Percentiles rank a stretch among this genome's conserved stretches.
Evolutionary conservation across 345 rosid species (phyloP).

Genomic region (Gossypium arboreum): DNA sequence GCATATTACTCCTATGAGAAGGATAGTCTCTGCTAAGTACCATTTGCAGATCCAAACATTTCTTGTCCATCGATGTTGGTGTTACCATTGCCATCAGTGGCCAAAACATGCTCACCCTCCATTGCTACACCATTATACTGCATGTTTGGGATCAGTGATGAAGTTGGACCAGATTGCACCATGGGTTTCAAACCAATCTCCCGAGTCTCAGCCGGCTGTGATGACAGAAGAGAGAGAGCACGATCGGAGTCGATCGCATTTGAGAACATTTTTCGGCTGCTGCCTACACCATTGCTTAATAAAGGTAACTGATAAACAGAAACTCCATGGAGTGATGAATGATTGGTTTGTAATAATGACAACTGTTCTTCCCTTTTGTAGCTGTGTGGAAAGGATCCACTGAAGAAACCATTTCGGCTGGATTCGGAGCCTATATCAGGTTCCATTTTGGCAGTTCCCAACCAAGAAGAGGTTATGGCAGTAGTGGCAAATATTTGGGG

Average conservation of each 20-base stretch:
- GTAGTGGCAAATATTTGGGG: constrained; percentile 36
- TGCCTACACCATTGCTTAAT: neutral
- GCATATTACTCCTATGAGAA: constrained; percentile 56
- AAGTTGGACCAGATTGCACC: constrained; percentile 38
- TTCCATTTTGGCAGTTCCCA: constrained; percentile 35
- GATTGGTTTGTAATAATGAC: constrained; percentile 37
- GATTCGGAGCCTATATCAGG: constrained; percentile 25
- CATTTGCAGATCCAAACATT: constrained; percentile 37
- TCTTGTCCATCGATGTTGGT: constrained; percentile 29
- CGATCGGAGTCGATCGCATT: constrained; percentile 30
- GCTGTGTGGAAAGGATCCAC: constrained; percentile 30
- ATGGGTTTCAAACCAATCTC: constrained; percentile 38
- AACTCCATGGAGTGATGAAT: constrained; percentile 25
- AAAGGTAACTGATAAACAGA: constrained; percentile 23
- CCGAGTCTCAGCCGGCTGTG: constrained; percentile 36
- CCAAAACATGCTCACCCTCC: constrained; percentile 29
- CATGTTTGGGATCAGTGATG: constrained; percentile 35
- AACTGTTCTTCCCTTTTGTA: constrained; percentile 38
- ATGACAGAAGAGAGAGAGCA: constrained; percentile 97
- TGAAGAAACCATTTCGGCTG: constrained; percentile 26
- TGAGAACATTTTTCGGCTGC: constrained; percentile 37
- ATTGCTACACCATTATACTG: constrained; percentile 31
- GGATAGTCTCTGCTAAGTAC: constrained; percentile 42
- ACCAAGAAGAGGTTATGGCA: constrained; percentile 38
- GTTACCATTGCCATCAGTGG: constrained; percentile 27